Percentiles rank a stretch among this genome's conserved stretches.
Evolutionary conservation across 805 yeast genomes (phyloP).

Genomic region (Barnettozyma pratensis): DNA sequence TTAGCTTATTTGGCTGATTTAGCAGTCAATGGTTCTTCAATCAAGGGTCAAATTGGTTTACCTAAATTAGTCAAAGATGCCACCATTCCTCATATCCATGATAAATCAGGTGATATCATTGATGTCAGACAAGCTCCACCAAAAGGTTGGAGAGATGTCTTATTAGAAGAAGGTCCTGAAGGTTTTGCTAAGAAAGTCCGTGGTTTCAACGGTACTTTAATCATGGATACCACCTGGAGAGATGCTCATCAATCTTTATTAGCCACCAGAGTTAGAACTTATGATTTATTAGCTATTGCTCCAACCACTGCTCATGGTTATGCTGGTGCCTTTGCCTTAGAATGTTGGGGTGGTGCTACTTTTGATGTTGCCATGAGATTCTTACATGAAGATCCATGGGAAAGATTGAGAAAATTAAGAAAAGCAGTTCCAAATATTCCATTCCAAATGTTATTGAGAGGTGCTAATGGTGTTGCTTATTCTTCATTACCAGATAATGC

Average conservation of each 20-base stretch:
- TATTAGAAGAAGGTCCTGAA: constrained; percentile 82
- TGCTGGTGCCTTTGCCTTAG: constrained; percentile 87
- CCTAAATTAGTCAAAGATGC: constrained; percentile 82
- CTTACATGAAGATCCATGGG: constrained; percentile 99
- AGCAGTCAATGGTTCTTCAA: constrained; percentile 93
- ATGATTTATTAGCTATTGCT: constrained; percentile 88
- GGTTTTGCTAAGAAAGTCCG: constrained; percentile 88
- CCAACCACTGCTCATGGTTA: constrained; percentile 90
- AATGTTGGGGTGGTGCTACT: constrained; percentile 99
- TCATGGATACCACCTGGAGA: constrained; percentile 99
- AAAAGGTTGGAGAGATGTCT: constrained; percentile 88
- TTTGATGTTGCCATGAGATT: constrained; percentile 98
- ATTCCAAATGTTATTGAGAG: constrained; percentile 98
- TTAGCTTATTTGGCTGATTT: constrained; percentile 88
- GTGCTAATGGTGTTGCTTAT: constrained; percentile 99
- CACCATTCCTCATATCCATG: constrained; percentile 65
- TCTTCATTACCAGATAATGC: constrained; percentile 98
- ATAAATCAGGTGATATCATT: constrained; percentile 52
- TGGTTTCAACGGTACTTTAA: constrained; percentile 73
- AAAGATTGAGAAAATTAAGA: constrained; percentile 82
- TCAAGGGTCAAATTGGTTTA: constrained; percentile 90
- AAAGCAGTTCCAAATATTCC: constrained; percentile 95
- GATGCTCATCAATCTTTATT: constrained; percentile 97
- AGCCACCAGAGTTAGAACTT: constrained; percentile 96
- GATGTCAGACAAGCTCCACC: constrained; percentile 54